Base-by-base conservation (phyloP, 1,139 yeast genomes). In the Pichia sp. region DNA sequence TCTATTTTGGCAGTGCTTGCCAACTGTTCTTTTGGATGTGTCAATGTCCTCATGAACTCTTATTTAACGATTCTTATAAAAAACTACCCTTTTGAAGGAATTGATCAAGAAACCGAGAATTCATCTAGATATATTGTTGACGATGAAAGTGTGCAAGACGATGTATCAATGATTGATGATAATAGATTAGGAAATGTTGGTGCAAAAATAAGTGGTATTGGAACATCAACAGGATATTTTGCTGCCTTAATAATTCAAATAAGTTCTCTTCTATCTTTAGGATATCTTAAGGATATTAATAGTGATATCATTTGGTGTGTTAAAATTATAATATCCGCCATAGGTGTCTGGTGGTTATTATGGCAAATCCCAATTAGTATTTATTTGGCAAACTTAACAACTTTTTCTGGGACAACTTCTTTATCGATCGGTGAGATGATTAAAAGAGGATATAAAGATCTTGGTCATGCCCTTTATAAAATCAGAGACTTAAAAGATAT, bases 11-110 rank as follows among this genome's bases (percentile, higher is more conserved):
- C 84, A 3, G 70, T 82, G 9, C 41, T 78, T 0, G 80, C 85
- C 1, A 82, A 80, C 54, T 68, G 81, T n/a, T 73, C 82, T 24
- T 82, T 76, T 62, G 89, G 90, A 1, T 84, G 82, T 4, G 84
- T 80, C 3, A 77, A 78, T 42, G 89, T 82, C 11, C 80, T 87
- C 49, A 87, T 87, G n/a, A 82, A 82, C 59, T 78, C 89, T 1
- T 74, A 76, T 50, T 59, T 82, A 33, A 87, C 89, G 0, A 69
- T 74, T 1, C 60, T 82, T 38, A 82, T 70, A 4, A 64, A 69
- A 40, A 63, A 67, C 40, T 63, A 63, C 44, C 58, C 59, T 5
- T 51, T 35, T 32, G 11, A 30, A 41, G 29, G 32, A 40, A 6
- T 25, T 11, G 35, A 32, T 32, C 35, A 32, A 23, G 23, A 22